Conservation (phyloP, 257 asterid species). For the Penstemon eatonii region DNA sequence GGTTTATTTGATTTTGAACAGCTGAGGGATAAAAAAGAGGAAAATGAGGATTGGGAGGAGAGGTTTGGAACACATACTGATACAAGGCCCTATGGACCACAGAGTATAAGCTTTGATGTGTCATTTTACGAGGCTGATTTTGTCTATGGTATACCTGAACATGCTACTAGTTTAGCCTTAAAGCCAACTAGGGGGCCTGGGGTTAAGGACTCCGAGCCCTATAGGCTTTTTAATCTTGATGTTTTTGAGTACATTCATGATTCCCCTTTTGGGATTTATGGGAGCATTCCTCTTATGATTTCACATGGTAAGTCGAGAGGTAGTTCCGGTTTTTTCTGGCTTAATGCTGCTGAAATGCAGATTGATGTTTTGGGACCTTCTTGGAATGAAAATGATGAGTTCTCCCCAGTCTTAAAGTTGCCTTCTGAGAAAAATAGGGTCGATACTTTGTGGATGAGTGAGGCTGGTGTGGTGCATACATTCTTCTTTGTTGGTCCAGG, state of each 20-base stretch:
- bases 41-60: slow-evolving; percentile 92
- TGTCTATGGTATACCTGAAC: slow-evolving; percentile 95
- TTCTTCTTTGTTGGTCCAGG: slow-evolving; percentile 91
- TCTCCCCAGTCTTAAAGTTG: slow-evolving; percentile 49
- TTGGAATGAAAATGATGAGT: slow-evolving; percentile 76
- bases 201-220: slow-evolving; percentile 87
- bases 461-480: slow-evolving; percentile 90
- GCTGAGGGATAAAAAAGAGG: slow-evolving; percentile 64
- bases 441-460: slow-evolving; percentile 96
- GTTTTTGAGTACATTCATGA: slow-evolving; percentile 83
- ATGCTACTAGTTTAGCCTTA: slow-evolving; percentile 85
- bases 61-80: slow-evolving; percentile 83
- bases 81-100: slow-evolving; percentile 84
- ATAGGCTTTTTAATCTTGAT: slow-evolving; percentile 88
- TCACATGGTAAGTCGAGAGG: slow-evolving; percentile 86
- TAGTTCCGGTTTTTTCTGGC: slow-evolving; percentile 95
- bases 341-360: slow-evolving; percentile 99
- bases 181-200: slow-evolving; percentile 91
- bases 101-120: slow-evolving; percentile 92
- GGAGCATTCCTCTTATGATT: slow-evolving; percentile 83
- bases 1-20: slow-evolving; percentile 96
- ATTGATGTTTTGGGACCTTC: slow-evolving; percentile 82
- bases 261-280: slow-evolving; percentile 95
- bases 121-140: slow-evolving; percentile 92
- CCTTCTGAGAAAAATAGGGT: slow-evolving; percentile 76